These are phyloP conservation scores for Pestalotiopsis sp. DNA, from an alignment of 2,329 filamentous ascomycete species.

Conservation along the genomic window DNA sequence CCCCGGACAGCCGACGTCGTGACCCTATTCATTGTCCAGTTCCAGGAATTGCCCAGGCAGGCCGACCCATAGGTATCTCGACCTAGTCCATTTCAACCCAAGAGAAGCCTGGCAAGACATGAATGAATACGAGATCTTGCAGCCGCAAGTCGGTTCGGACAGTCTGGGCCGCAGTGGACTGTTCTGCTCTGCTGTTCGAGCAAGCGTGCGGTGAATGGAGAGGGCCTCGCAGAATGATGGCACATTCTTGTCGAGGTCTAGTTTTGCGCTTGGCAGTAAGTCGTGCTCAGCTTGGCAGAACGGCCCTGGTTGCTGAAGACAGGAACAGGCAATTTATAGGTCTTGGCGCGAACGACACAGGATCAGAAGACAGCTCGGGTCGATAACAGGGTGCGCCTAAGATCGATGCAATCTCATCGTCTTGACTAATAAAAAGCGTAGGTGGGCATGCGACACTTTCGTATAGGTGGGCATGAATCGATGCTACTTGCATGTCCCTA, in stretches of 20 bases:
- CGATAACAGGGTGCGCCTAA: background rate
- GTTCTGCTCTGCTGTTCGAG: background rate
- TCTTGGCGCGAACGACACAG: background rate
- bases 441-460: background rate
- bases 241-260: constrained; percentile 33
- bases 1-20: background rate
- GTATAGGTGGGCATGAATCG: background rate
- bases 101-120: background rate
- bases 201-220: background rate
- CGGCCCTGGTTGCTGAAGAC: constrained; percentile 8
- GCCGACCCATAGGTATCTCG: background rate
- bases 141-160: background rate
- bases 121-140: background rate
- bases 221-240: constrained; percentile 18
- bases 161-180: background rate
- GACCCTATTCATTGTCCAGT: background rate
- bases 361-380: background rate
- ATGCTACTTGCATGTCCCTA: background rate
- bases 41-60: background rate
- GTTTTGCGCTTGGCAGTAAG: constrained; percentile 17
- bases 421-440: background rate
- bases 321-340: constrained; percentile 12
- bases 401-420: background rate
- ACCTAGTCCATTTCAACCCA: background rate
- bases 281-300: constrained; percentile 9